These are phyloP conservation scores for Plasmodium gonderi DNA, from an alignment of 169 alveolate species.

Conservation along the genomic window DNA sequence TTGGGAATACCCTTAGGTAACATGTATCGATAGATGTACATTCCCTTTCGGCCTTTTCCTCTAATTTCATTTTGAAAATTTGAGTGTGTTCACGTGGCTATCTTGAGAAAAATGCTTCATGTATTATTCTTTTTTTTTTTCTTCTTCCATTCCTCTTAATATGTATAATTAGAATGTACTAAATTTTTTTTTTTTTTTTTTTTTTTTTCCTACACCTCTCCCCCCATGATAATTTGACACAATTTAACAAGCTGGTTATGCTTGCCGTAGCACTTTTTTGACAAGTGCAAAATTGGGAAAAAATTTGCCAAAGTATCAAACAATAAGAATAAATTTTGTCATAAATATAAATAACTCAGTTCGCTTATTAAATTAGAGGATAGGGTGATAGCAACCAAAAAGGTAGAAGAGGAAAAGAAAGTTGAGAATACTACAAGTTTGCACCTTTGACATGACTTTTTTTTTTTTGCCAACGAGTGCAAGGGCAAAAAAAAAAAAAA, in stretches of 20 bases:
- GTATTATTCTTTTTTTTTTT: background rate
- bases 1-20: background rate
- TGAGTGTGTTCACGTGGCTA: background rate
- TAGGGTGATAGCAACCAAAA: background rate
- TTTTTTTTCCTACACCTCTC: too few relatives aligned
- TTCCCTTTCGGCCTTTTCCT: background rate
- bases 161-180: background rate
- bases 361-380: background rate
- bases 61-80: background rate
- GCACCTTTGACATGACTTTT: background rate
- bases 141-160: background rate
- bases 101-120: background rate
- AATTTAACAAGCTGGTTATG: too few relatives aligned
- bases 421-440: background rate
- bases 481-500: background rate
- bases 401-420: background rate
- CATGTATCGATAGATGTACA: background rate
- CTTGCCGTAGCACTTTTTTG: background rate
- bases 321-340: background rate
- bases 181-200: background rate
- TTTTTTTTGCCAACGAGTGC: background rate
- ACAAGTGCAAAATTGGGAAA: background rate
- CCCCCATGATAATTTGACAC: too few relatives aligned
- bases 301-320: background rate
- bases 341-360: background rate